Evolutionary conservation across 1,139 yeast species (phyloP).

Genomic region (Kurtzmaniella quercitrusa): DNA sequence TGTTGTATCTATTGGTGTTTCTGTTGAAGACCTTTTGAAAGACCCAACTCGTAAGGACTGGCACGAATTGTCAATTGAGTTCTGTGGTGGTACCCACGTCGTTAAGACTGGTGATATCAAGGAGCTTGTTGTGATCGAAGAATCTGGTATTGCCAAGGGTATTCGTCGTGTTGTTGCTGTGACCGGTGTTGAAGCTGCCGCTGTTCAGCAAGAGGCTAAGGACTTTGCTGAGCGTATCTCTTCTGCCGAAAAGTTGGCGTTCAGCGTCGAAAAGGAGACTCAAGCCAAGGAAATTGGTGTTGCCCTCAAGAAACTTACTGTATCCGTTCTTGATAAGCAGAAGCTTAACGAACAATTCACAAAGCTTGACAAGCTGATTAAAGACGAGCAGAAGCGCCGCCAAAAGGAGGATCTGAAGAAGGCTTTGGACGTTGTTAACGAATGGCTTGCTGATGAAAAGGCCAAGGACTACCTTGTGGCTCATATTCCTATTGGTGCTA

Average conservation of each 20-base stretch:
- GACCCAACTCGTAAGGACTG: constrained; percentile 72
- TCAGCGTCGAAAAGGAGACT: constrained; percentile 72
- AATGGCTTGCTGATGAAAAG: constrained; percentile 50
- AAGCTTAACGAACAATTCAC: constrained; percentile 69
- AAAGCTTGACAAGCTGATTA: constrained; percentile 77
- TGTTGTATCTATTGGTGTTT: constrained; percentile 91
- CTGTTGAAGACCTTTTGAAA: constrained; percentile 74
- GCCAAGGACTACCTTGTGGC: constrained; percentile 55
- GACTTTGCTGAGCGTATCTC: constrained; percentile 64
- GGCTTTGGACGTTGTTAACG: constrained; percentile 74
- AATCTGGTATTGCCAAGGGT: constrained; percentile 97
- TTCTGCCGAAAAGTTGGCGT: constrained; percentile 53
- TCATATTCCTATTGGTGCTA: constrained; percentile 67
- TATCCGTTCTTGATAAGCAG: constrained; percentile 79
- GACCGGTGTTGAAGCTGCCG: constrained; percentile 86
- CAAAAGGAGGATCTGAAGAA: constrained; percentile 86
- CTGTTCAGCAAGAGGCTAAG: constrained; percentile 77
- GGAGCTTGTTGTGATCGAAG: constrained; percentile 85
- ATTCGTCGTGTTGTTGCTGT: constrained; percentile 97
- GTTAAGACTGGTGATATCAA: constrained; percentile 89
- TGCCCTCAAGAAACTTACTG: constrained; percentile 71
- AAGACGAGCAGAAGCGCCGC: constrained; percentile 80
- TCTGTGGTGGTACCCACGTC: constrained; percentile 99
- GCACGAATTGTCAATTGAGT: constrained; percentile 79
- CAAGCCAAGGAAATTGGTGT: constrained; percentile 81